A percentile compares a stretch with the other conserved stretches of the same genome.
phyloP scores from a whole-genome alignment of 1,284 basidiomycete species.

The Ganoderma sinense region DNA sequence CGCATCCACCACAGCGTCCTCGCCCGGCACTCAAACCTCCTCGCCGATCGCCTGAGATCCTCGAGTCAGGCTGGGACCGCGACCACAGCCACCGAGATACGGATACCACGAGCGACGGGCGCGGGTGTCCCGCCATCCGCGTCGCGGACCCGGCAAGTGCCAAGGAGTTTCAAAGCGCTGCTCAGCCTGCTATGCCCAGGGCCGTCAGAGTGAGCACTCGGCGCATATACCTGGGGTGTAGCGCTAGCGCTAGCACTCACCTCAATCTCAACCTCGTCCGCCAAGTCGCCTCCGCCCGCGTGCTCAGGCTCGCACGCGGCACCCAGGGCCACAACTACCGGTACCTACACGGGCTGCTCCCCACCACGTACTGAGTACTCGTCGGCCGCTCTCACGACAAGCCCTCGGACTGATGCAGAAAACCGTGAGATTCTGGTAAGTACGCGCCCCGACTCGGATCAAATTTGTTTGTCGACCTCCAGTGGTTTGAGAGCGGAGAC shows the following conservation, averaged over 20 bases:
- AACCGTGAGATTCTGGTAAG: too few relatives aligned
- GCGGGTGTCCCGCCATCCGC: background rate
- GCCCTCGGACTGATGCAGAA: background rate
- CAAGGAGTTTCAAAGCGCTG: slow-evolving; percentile 1
- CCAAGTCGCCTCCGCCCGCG: background rate
- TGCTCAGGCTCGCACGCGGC: background rate
- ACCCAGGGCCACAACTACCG: too few relatives aligned
- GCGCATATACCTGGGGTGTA: too few relatives aligned
- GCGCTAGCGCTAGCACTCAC: background rate
- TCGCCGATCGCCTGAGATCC: background rate
- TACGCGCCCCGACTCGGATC: background rate
- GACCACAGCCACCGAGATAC: background rate
- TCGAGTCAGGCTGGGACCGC: too few relatives aligned
- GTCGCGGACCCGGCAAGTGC: background rate
- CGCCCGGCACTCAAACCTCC: slow-evolving; percentile 2
- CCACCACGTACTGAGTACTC: background rate
- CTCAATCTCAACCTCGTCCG: background rate
- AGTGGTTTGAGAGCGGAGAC: background rate
- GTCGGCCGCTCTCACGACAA: background rate
- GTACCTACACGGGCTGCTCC: background rate
- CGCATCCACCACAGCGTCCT: slow-evolving; percentile 8
- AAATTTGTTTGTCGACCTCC: too few relatives aligned
- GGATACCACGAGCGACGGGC: background rate
- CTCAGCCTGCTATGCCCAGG: background rate
- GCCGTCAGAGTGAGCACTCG: background rate